phyloP scores from a whole-genome alignment of 2,329 filamentous ascomycete species.

The Hypoxylon rubiginosum region DNA sequence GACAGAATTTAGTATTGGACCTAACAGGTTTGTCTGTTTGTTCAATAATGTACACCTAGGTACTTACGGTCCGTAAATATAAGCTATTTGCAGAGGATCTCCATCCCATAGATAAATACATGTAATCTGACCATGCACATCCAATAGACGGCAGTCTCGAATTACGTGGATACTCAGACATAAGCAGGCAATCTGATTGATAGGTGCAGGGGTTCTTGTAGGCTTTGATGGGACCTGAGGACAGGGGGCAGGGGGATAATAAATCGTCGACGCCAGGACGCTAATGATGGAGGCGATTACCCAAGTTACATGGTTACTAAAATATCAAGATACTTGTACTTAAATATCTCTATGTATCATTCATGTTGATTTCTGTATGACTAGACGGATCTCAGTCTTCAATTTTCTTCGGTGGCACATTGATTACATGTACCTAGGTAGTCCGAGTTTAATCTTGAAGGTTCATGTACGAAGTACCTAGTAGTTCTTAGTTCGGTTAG shows the following conservation, averaged over 20 bases:
- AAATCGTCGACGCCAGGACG: no score
- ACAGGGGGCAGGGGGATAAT: neutral
- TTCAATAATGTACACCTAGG: neutral
- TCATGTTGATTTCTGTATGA: no score
- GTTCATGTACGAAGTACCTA: neutral
- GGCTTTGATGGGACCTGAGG: conserved; percentile 24
- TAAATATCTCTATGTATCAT: no score
- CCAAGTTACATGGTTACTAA: no score
- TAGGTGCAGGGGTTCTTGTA: conserved; percentile 13
- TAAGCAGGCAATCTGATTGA: conserved; percentile 26
- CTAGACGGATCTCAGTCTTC: no score
- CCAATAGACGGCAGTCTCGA: conserved; percentile 33
- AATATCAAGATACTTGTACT: no score
- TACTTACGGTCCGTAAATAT: neutral
- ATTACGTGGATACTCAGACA: conserved; percentile 13
- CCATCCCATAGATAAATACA: conserved; percentile 30
- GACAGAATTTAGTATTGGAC: no score
- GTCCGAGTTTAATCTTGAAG: neutral
- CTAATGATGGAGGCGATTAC: no score
- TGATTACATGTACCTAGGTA: no score
- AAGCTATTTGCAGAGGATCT: conserved; percentile 24
- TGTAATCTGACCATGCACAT: conserved; percentile 40
- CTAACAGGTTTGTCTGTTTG: no score
- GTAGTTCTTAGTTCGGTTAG: neutral
- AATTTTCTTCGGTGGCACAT: no score